Base-by-base conservation (phyloP, 805 yeast genomes). In the Saturnispora galanensis region DNA sequence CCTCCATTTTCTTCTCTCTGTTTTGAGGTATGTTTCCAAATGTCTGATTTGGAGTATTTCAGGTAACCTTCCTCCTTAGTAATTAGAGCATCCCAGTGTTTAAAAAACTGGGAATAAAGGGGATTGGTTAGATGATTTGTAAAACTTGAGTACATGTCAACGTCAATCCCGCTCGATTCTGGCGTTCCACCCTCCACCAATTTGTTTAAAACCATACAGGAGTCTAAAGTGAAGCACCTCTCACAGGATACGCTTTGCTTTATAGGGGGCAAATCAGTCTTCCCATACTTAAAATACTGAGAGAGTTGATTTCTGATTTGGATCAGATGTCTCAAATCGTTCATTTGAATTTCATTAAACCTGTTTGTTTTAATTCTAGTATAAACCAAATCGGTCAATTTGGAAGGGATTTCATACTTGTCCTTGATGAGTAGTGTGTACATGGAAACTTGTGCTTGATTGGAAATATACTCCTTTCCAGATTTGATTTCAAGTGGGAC, bases 401-500 rank as follows among this genome's bases (percentile, higher is more conserved):
- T 68, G 3, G 84, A 74, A 17, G 82, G 80, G 36, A 83, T 64
- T 34, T 77, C 81, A 59, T 90, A 90, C 21, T 94, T 66, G 50
- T 93, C 97, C 39, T 78, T 77, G 54, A 87, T 71, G 46, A 93
- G 63, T 12, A 90, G 63, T 0, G 95, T 79, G 57, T 93, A 93
- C 6, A 93, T 65, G 0, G 89, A 72, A 0, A 93, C 82, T 59
- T 93, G 98, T 0, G 95, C 95, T 41, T 83, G 78, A 59, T 93
- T 96, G 3, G 81, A 62, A 5, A 81, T 59, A 33, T 77, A 69
- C 39, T 75, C 77, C 30, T 70, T 63, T 0, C 97, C 96, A 0
- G 97, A 87, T 58, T 93, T 93, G 47, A 93, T 77, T 58, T 93
- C 99, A 65, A 93, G 67, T 0, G 97, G 97, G 1, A 79, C 72